Evolutionary conservation across 176 grass and related monocot species (phyloP).

Genomic region (Oryza meridionalis): DNA sequence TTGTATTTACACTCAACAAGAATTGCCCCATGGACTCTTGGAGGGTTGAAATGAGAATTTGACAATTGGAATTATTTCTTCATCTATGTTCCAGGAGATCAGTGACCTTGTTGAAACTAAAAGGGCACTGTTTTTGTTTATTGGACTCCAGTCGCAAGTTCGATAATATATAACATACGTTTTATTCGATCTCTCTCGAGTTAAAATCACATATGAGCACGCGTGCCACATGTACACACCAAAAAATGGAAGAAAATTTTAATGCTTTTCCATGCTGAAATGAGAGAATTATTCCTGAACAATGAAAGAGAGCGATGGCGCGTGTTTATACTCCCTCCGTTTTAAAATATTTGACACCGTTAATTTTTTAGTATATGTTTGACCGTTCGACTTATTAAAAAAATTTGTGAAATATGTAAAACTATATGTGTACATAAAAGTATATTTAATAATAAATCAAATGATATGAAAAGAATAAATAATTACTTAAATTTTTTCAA

Average conservation of each 20-base stretch:
- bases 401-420: too few relatives aligned
- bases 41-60: conserved; percentile 25
- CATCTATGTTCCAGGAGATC: conserved; percentile 19
- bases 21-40: conserved; percentile 22
- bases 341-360: too few relatives aligned
- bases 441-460: too few relatives aligned
- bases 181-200: background rate
- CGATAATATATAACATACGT: background rate
- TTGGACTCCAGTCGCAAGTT: background rate
- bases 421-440: too few relatives aligned
- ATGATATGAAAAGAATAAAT: too few relatives aligned
- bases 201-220: background rate
- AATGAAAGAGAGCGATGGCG: too few relatives aligned
- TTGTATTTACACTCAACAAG: conserved; percentile 2
- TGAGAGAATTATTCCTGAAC: too few relatives aligned
- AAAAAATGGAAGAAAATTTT: background rate
- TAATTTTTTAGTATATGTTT: too few relatives aligned
- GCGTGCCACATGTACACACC: background rate
- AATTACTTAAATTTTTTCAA: too few relatives aligned
- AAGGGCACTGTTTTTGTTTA: conserved; percentile 5
- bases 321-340: too few relatives aligned
- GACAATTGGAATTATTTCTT: background rate
- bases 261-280: too few relatives aligned
- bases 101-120: conserved; percentile 13
- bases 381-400: too few relatives aligned